phyloP scores from a whole-genome alignment of 2,329 filamentous ascomycete genomes.

The Cordyceps cateniannulata region DNA sequence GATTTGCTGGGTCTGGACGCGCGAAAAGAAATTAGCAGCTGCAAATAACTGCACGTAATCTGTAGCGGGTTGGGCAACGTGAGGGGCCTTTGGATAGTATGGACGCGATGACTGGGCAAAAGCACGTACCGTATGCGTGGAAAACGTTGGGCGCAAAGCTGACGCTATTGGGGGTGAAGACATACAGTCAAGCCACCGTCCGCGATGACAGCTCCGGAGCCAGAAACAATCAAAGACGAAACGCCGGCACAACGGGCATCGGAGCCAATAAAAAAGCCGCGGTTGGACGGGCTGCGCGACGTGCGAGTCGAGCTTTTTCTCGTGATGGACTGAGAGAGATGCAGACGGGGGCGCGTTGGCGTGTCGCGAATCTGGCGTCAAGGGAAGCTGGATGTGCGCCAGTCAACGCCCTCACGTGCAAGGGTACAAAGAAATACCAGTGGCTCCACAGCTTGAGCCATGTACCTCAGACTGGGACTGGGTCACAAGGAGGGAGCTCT shows the following conservation, averaged over 20 bases:
- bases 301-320: background rate
- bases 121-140: background rate
- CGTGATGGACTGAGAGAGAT: conserved; percentile 1
- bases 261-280: background rate
- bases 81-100: background rate
- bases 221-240: background rate
- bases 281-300: background rate
- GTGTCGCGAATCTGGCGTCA: conserved; percentile 13
- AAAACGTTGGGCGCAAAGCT: conserved; percentile 6
- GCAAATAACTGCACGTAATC: background rate
- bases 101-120: background rate
- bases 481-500: background rate
- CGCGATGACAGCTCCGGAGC: background rate
- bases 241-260: conserved; percentile 1
- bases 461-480: conserved; percentile 1
- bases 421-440: background rate
- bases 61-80: background rate
- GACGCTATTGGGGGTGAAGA: background rate
- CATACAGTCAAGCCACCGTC: background rate
- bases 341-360: conserved; percentile 9
- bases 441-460: background rate
- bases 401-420: conserved; percentile 7
- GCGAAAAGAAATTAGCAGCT: background rate
- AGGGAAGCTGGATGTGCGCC: conserved; percentile 8
- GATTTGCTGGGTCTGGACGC: background rate